Percentiles rank a stretch among this genome's conserved stretches.
phyloP scores from a whole-genome alignment of 495 filamentous ascomycete species.

The Filosporella fistucella region DNA sequence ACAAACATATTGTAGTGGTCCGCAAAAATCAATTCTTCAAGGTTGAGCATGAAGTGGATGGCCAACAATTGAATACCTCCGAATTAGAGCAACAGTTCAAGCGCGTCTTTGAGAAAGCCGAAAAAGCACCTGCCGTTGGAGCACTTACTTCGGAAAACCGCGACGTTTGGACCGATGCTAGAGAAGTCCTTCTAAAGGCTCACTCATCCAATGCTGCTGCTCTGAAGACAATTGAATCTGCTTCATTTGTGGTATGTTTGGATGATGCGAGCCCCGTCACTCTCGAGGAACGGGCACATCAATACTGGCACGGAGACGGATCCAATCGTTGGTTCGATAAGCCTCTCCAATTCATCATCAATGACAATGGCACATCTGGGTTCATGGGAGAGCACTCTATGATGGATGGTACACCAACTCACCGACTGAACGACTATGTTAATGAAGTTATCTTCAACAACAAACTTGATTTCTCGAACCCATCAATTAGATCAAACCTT shows the following conservation, averaged over 20 bases:
- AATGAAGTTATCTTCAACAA: constrained; percentile 86
- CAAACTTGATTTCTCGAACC: constrained; percentile 79
- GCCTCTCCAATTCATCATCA: constrained; percentile 95
- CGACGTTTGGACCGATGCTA: constrained; percentile 86
- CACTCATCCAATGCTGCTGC: constrained; percentile 70
- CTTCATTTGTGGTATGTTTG: constrained; percentile 89
- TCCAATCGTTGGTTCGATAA: constrained; percentile 98
- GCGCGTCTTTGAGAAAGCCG: constrained; percentile 71
- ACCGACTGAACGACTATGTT: constrained; percentile 91
- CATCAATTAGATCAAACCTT: constrained; percentile 72
- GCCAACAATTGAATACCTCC: constrained; percentile 74
- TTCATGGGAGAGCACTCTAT: constrained; percentile 99
- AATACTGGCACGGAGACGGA: constrained; percentile 98
- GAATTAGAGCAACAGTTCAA: constrained; percentile 89
- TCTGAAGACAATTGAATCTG: constrained; percentile 80
- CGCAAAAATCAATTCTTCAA: constrained; percentile 98
- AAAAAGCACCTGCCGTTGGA: constrained; percentile 70
- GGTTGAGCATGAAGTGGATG: constrained; percentile 67
- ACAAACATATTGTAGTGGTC: constrained; percentile 83
- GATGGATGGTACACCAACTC: constrained; percentile 99
- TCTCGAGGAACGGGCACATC: constrained; percentile 88
- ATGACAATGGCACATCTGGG: constrained; percentile 95
- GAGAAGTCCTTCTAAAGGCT: constrained; percentile 68
- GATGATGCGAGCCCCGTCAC: constrained; percentile 92
- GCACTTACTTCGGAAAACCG: constrained; percentile 87